A percentile compares a stretch with the other conserved stretches of the same genome.
Conservation (phyloP, 305 asterid species). For the Solanum hybrid region DNA sequence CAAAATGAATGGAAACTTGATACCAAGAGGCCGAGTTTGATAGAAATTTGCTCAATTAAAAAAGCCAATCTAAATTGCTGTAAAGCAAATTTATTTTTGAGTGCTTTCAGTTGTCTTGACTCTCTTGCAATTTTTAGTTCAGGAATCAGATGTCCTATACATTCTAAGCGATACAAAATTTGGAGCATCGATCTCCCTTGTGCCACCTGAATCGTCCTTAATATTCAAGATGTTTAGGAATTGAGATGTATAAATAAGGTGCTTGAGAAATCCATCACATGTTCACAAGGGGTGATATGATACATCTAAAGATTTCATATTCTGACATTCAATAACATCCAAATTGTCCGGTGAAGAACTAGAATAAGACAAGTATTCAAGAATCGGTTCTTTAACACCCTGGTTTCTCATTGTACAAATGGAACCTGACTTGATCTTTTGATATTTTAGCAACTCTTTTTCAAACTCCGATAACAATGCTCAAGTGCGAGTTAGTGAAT, state of each 20-base stretch:
- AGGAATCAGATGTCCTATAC: neutral
- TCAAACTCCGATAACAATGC: too few relatives aligned
- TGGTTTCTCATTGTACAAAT: too few relatives aligned
- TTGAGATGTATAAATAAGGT: neutral
- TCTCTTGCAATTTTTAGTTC: neutral
- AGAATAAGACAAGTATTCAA: too few relatives aligned
- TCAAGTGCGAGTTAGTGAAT: too few relatives aligned
- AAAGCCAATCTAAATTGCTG: neutral
- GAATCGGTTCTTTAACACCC: too few relatives aligned
- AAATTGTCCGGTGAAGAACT: too few relatives aligned
- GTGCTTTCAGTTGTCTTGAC: neutral
- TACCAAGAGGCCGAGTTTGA: neutral
- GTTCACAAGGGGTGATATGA: neutral
- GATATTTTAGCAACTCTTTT: too few relatives aligned
- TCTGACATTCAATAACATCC: neutral
- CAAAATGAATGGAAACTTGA: neutral
- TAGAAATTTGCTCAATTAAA: neutral
- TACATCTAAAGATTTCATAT: neutral
- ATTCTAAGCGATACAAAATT: neutral
- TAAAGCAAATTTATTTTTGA: neutral
- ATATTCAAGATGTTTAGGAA: neutral
- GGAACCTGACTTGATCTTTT: too few relatives aligned
- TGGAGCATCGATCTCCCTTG: neutral
- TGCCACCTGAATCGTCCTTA: neutral
- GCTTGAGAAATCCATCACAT: neutral